Evolutionary conservation across 2,329 filamentous ascomycete species (phyloP).

Genomic region (Botryotinia globosa): DNA sequence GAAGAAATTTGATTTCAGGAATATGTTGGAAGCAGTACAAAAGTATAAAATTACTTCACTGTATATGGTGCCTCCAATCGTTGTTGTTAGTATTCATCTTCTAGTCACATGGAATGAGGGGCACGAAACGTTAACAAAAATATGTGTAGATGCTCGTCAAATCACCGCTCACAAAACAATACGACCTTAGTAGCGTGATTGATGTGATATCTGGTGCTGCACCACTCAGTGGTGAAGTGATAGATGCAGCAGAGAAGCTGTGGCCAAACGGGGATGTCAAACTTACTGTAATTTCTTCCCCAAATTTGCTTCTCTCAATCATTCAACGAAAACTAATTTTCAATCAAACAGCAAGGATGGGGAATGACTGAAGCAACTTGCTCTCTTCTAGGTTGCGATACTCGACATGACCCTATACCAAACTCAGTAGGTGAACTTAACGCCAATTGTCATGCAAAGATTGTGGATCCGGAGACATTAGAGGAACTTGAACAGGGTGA

Average conservation of each 20-base stretch:
- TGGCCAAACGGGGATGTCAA: slow-evolving; percentile 64
- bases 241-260: slow-evolving; percentile 68
- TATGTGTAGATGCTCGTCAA: slow-evolving; percentile 57
- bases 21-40: slow-evolving; percentile 31
- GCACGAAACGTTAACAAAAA: background rate
- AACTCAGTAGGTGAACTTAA: slow-evolving; percentile 63
- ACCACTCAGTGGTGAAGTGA: slow-evolving; percentile 74
- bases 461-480: slow-evolving; percentile 51
- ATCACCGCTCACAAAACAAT: slow-evolving; percentile 49
- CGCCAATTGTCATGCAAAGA: slow-evolving; percentile 66
- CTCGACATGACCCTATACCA: slow-evolving; percentile 44
- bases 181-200: slow-evolving; percentile 61
- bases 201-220: slow-evolving; percentile 86
- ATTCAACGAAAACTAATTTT: slow-evolving; percentile 28
- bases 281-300: slow-evolving; percentile 46
- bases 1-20: slow-evolving; percentile 51
- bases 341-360: slow-evolving; percentile 68
- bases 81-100: slow-evolving; percentile 45
- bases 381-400: slow-evolving; percentile 63
- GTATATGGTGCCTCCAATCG: slow-evolving; percentile 55
- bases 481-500: slow-evolving; percentile 41
- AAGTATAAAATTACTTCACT: slow-evolving; percentile 53
- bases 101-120: background rate
- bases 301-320: background rate
- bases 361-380: slow-evolving; percentile 86